A percentile compares a stretch with the other conserved stretches of the same genome.
These are phyloP conservation scores for Phallus indusiatus DNA, from an alignment of 768 basidiomycete species.

Conservation along the genomic window DNA sequence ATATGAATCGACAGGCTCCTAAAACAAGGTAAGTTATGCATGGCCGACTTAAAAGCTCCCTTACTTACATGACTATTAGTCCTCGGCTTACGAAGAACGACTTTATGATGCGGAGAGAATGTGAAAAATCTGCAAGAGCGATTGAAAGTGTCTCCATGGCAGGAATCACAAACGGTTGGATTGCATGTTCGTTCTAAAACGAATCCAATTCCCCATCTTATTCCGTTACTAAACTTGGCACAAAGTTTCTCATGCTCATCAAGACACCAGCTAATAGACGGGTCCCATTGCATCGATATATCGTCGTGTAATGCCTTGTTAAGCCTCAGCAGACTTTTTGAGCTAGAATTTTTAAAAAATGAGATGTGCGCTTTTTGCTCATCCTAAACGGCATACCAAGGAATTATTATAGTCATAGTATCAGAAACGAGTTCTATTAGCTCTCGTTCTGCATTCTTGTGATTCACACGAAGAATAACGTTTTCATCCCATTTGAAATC, in stretches of 20 bases:
- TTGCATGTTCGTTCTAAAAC: conserved; percentile 77
- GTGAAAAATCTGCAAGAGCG: conserved; percentile 73
- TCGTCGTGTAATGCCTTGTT: conserved; percentile 11
- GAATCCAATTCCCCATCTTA: conserved; percentile 80
- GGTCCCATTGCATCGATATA: neutral
- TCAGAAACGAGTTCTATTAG: conserved; percentile 77
- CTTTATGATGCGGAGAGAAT: conserved; percentile 73
- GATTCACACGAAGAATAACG: conserved; percentile 60
- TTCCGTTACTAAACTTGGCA: conserved; percentile 76
- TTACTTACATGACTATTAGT: conserved; percentile 27
- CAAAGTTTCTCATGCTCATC: conserved; percentile 49
- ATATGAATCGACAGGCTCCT: conserved; percentile 58
- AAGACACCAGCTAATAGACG: conserved; percentile 14
- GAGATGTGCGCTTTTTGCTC: neutral
- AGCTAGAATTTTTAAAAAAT: neutral
- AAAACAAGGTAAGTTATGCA: conserved; percentile 20
- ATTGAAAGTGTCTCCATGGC: conserved; percentile 54
- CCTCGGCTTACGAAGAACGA: conserved; percentile 40
- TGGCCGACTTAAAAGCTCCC: conserved; percentile 6
- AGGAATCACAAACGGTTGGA: conserved; percentile 47
- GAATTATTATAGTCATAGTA: conserved; percentile 73
- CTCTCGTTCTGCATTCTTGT: conserved; percentile 63
- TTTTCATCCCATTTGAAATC: conserved; percentile 76
- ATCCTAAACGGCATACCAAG: conserved; percentile 49
- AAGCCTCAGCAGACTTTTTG: conserved; percentile 12